phyloP scores from a whole-genome alignment of 2,329 filamentous ascomycete genomes.

The Neofusicoccum sp. region DNA sequence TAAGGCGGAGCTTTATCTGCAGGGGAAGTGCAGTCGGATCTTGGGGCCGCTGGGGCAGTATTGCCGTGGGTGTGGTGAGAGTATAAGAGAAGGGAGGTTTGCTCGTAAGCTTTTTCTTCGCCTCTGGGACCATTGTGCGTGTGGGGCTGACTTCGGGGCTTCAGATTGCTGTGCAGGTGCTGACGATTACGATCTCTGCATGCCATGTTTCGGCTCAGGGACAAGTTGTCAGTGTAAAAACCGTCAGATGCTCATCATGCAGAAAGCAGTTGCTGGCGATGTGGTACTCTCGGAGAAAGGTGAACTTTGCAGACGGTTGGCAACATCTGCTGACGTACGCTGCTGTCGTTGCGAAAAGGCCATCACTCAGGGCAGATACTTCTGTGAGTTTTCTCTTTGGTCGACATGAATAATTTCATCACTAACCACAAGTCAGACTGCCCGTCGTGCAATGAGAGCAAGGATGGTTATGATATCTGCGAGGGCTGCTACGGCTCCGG shows the following conservation, averaged over 20 bases:
- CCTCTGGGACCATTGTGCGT: accelerated
- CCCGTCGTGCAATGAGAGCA: not conserved
- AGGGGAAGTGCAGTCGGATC: constrained; percentile 7
- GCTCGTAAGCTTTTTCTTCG: not conserved
- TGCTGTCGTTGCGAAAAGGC: not conserved
- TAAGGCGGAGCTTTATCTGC: not conserved
- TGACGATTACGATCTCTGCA: not conserved
- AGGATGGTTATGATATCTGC: not conserved
- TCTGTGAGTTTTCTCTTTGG: not conserved
- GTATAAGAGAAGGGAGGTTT: constrained; percentile 7
- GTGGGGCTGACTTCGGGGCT: not conserved
- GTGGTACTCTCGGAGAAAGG: constrained; percentile 1
- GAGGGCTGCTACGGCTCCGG: not conserved
- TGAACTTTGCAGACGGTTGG: not conserved
- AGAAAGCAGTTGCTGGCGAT: constrained; percentile 6
- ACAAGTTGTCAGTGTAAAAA: not conserved
- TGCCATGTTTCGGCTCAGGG: not conserved
- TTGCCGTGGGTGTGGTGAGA: constrained; percentile 1
- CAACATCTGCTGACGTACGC: not conserved
- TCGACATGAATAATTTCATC: accelerated
- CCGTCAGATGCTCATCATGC: not conserved
- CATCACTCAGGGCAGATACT: not conserved
- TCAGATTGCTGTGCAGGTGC: constrained; percentile 5
- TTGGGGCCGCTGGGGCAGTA: constrained; percentile 11
- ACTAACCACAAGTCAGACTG: not conserved